Percentiles rank a stretch among this genome's conserved stretches.
phyloP scores from a whole-genome alignment of 306 rosid genomes.

The Quercus gilva region DNA sequence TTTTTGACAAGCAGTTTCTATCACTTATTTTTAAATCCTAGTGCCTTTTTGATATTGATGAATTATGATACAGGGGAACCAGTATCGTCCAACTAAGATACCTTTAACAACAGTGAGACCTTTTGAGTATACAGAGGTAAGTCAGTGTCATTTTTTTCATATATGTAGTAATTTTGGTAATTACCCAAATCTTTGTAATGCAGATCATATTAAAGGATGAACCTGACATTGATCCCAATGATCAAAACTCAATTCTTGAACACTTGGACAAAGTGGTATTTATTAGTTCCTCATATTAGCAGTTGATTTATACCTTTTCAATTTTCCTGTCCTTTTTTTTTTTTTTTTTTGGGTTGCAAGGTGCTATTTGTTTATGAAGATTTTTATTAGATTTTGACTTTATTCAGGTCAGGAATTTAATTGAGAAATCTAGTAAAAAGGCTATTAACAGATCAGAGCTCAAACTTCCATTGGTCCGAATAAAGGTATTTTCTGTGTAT shows the following conservation, averaged over 20 bases:
- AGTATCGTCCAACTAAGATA: slow-evolving; percentile 95
- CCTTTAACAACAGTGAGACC: slow-evolving; percentile 92
- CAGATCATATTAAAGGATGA: slow-evolving; percentile 88
- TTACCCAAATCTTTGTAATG: slow-evolving; percentile 34
- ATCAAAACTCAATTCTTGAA: slow-evolving; percentile 89
- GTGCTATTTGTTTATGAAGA: slow-evolving; percentile 10
- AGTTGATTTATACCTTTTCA: not conserved
- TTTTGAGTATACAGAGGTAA: slow-evolving; percentile 90
- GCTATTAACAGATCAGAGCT: slow-evolving; percentile 55
- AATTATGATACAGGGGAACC: slow-evolving; percentile 67
- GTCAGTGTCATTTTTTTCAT: slow-evolving; percentile 9
- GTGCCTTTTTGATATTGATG: slow-evolving; percentile 20
- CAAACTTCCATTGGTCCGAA: slow-evolving; percentile 85
- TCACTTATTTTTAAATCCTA: not conserved
- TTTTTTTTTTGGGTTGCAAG: not conserved
- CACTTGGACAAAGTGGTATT: slow-evolving; percentile 88
- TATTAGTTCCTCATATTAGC: slow-evolving; percentile 10
- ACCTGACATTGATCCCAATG: slow-evolving; percentile 77
- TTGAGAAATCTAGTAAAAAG: slow-evolving; percentile 67
- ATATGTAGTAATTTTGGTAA: slow-evolving; percentile 2
- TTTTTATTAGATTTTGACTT: slow-evolving; percentile 20
- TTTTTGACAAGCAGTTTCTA: slow-evolving; percentile 19
- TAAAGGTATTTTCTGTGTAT: slow-evolving; percentile 61
- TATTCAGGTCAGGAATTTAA: slow-evolving; percentile 64
- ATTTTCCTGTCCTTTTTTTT: not conserved